Evolutionary conservation across 2,329 filamentous ascomycete genomes (phyloP), one percentile per base, ranked within the genome.

Genomic region (Hymenoscyphus occultus): DNA sequence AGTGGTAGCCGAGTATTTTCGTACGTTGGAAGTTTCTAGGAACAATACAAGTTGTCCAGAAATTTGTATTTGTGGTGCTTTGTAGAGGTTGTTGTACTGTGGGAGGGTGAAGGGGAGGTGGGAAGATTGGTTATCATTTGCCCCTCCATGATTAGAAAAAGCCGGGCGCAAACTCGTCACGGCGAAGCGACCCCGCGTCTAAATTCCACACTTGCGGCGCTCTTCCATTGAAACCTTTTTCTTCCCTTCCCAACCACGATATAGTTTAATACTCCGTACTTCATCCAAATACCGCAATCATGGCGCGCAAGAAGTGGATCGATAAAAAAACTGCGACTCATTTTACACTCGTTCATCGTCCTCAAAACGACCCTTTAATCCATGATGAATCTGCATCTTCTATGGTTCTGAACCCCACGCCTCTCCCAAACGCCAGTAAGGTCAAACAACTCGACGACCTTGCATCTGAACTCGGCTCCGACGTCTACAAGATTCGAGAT

Each of bases 291-390:
- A 61, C 58, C 64, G 65, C 59, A 67, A 73, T 70, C 35, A 75
- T 75, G 74, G 63, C 73, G 67, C 72, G 71, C 62, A 73, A 71
- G 62, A 70, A 70, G 42, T 74, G 79, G 75, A 89, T 86, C 72
- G 86, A 97, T 82, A 97, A 97, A 82, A 96, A 97, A 80, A 90
- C 86, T 67, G 93, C 95, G 72, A 90, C 91, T 77, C 95, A 93
- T 80, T 98, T 96, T 80, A 90, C 90, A 72, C 90, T 99, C 76
- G 92, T 98, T 73, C 92, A 97, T 80, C 92, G 95, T 75, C 92
- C 94, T 40, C 96, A 99, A 80, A 92, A 97, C 86, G 95, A 99
- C 78, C 95, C 96, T 58, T 87, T 94, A 73, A 97, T 99, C 77
- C 90, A 99, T 84, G 93, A 99, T 81, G 85, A 90, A 73, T 85